Conservation (phyloP, 352 stramenopile genomes). For the Globisporangium abappressorium region DNA sequence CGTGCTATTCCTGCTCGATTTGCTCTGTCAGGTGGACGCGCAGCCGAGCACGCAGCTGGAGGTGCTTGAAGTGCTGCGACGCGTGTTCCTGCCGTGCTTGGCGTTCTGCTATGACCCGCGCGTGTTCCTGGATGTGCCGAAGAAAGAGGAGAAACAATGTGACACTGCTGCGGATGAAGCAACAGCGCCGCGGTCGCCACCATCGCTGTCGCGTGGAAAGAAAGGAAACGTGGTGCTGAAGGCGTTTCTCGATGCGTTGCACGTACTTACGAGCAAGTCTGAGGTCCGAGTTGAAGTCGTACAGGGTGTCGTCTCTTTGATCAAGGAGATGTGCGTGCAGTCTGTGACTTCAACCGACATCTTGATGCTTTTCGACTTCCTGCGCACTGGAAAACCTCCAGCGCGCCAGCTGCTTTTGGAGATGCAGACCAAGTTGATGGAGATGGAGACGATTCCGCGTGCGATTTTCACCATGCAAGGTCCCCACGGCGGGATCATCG, state of each 20-base stretch:
- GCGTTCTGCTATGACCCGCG: slow-evolving; percentile 36
- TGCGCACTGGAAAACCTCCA: slow-evolving; percentile 48
- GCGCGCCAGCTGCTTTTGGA: slow-evolving; percentile 48
- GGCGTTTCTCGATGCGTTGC: slow-evolving; percentile 42
- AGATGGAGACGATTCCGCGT: slow-evolving; percentile 48
- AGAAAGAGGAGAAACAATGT: neutral
- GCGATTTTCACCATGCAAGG: slow-evolving; percentile 75
- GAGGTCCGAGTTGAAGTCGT: slow-evolving; percentile 28
- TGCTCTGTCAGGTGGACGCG: slow-evolving; percentile 34
- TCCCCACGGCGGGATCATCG: slow-evolving; percentile 56
- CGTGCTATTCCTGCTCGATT: slow-evolving; percentile 44
- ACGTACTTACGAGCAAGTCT: slow-evolving; percentile 31
- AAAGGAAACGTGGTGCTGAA: slow-evolving; percentile 45
- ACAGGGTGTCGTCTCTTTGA: slow-evolving; percentile 41
- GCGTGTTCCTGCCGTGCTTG: slow-evolving; percentile 38
- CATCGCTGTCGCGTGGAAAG: slow-evolving; percentile 16
- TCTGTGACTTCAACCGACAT: slow-evolving; percentile 61
- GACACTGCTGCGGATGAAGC: neutral
- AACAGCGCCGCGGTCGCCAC: neutral
- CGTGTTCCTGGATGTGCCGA: slow-evolving; percentile 26
- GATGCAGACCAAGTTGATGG: slow-evolving; percentile 54
- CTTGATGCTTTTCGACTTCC: slow-evolving; percentile 68
- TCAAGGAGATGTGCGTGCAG: slow-evolving; percentile 43
- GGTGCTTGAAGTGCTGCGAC: slow-evolving; percentile 35
- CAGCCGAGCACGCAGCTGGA: slow-evolving; percentile 22